phyloP scores from a whole-genome alignment of 345 rosid genomes.

The Alliaria petiolata region DNA sequence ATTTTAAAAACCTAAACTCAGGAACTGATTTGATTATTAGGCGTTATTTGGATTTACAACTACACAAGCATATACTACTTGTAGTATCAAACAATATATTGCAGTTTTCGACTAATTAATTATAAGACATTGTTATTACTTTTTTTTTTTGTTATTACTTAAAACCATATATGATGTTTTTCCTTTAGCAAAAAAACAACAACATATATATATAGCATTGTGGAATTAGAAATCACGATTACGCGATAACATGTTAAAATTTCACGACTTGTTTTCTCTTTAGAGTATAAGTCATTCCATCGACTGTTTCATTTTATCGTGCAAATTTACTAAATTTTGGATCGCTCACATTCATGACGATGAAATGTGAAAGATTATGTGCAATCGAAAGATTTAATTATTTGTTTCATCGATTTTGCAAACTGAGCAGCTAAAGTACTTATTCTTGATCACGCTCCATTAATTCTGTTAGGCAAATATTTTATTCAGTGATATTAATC shows the following conservation, averaged over 20 bases:
- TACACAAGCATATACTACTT: no score
- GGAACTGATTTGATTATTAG: neutral
- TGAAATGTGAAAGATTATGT: neutral
- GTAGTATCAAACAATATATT: no score
- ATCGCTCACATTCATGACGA: neutral
- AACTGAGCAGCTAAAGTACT: neutral
- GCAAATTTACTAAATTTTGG: neutral
- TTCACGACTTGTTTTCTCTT: neutral
- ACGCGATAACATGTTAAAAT: neutral
- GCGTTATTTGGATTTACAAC: no score
- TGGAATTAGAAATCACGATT: neutral
- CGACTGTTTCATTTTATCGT: neutral
- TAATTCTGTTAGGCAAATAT: neutral
- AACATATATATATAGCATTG: neutral
- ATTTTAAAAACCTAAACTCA: neutral
- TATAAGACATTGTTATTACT: no score
- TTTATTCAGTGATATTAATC: neutral
- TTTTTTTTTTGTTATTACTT: no score
- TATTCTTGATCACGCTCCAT: neutral
- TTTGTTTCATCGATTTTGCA: neutral
- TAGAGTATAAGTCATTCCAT: neutral
- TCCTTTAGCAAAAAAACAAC: neutral
- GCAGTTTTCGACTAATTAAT: no score
- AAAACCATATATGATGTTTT: no score
- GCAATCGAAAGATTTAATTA: neutral